Conservation (phyloP, 495 filamentous ascomycete genomes). For the Podospora pseudocomata region DNA sequence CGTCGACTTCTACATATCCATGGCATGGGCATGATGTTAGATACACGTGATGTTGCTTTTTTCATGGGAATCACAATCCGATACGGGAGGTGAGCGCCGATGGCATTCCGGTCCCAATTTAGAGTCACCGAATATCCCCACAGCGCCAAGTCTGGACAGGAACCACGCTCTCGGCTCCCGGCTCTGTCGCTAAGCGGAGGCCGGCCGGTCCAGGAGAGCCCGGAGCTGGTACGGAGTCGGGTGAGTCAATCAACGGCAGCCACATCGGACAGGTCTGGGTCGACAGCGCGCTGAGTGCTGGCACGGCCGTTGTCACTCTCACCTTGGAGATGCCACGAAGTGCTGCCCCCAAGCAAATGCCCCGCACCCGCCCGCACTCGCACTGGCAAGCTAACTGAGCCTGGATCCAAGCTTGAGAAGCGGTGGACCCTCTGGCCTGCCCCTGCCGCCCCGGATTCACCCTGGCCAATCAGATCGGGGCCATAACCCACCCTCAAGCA, state of each 20-base stretch:
- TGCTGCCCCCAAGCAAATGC: not conserved
- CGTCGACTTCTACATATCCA: not conserved
- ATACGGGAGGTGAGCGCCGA: not conserved
- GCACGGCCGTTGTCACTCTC: not conserved
- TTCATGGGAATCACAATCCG: not conserved
- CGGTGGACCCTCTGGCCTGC: not conserved
- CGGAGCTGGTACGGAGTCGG: not conserved
- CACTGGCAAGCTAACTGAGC: not conserved
- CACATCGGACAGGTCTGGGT: not conserved
- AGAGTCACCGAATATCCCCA: conserved; percentile 1
- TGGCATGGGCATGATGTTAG: not conserved
- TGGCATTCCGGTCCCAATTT: not conserved
- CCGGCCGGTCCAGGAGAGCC: conserved; percentile 3
- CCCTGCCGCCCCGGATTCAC: conserved; percentile 22
- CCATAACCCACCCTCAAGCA: conserved; percentile 20
- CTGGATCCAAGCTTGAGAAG: conserved; percentile 6
- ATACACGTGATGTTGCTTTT: not conserved
- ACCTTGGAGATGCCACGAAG: not conserved
- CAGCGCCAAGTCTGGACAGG: not conserved
- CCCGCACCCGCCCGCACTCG: conserved; percentile 1
- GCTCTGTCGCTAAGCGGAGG: not conserved
- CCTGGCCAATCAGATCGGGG: conserved; percentile 18
- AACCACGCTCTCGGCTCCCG: conserved; percentile 3
- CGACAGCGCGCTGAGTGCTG: not conserved
- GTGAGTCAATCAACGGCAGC: conserved; percentile 1